A percentile compares a stretch with the other conserved stretches of the same genome.
Conservation (phyloP, 2,329 filamentous ascomycete species). For the Chaetomiaceae sp. region DNA sequence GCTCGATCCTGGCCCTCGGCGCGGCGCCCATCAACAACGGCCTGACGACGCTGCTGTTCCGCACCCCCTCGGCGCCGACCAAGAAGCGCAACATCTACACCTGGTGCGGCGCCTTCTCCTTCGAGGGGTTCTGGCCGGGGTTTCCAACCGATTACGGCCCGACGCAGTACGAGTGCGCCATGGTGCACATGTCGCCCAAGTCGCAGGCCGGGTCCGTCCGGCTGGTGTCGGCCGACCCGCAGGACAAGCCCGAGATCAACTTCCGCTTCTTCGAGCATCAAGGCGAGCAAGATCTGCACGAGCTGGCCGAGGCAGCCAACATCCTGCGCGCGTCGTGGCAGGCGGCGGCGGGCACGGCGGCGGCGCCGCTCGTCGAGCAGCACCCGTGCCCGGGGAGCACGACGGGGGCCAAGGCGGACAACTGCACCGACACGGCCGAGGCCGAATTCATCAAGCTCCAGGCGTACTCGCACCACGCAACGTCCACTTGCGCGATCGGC, state of each 20-base stretch:
- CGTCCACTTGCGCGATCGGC: slow-evolving; percentile 52
- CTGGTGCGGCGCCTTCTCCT: slow-evolving; percentile 29
- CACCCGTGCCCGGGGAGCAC: slow-evolving; percentile 20
- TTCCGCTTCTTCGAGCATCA: slow-evolving; percentile 47
- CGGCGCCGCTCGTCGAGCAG: slow-evolving; percentile 19
- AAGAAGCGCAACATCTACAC: slow-evolving; percentile 28
- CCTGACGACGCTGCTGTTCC: slow-evolving; percentile 25
- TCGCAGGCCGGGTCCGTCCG: slow-evolving; percentile 52
- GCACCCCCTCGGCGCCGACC: slow-evolving; percentile 26
- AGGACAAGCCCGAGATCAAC: slow-evolving; percentile 52
- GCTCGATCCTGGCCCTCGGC: slow-evolving; percentile 35
- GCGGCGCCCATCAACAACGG: slow-evolving; percentile 27
- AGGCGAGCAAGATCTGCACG: slow-evolving; percentile 23
- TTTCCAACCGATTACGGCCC: slow-evolving; percentile 27
- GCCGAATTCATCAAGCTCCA: slow-evolving; percentile 34
- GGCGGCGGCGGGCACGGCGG: slow-evolving; percentile 17
- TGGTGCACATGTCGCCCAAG: slow-evolving; percentile 53
- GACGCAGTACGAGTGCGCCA: slow-evolving; percentile 33
- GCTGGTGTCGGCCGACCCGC: slow-evolving; percentile 50
- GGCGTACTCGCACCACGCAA: slow-evolving; percentile 54
- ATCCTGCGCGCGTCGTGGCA: slow-evolving; percentile 22
- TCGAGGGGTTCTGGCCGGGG: slow-evolving; percentile 31
- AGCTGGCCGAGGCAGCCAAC: slow-evolving; percentile 24
- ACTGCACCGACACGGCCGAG: slow-evolving; percentile 18
- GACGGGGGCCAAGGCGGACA: background rate